A percentile compares a stretch with the other conserved stretches of the same genome.
These are phyloP conservation scores for Komagataella ulmi DNA, from an alignment of 805 yeast species.

Conservation along the genomic window DNA sequence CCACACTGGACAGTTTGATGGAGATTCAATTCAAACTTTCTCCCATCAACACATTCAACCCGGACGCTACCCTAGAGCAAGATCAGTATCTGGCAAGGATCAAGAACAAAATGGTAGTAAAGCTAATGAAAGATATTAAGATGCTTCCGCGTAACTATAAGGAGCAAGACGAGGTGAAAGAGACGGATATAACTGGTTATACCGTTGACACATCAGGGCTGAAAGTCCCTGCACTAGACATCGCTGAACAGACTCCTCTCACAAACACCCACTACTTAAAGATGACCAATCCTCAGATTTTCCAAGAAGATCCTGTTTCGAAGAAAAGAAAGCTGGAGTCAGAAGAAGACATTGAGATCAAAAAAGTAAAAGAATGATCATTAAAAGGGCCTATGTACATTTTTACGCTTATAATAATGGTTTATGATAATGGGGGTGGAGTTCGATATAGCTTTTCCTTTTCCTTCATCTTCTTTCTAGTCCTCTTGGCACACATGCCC, in stretches of 20 bases:
- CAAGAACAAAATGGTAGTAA: neutral
- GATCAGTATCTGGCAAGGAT: neutral
- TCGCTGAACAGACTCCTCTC: neutral
- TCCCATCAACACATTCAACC: neutral
- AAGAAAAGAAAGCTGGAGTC: neutral
- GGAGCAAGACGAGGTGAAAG: neutral
- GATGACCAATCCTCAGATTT: neutral
- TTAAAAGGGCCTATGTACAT: neutral
- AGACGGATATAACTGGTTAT: neutral
- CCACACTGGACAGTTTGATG: neutral
- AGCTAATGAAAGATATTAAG: neutral
- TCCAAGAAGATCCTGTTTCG: neutral
- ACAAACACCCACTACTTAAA: neutral
- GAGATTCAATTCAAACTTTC: neutral
- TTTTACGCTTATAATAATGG: neutral
- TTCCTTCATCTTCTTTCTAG: conserved; percentile 16
- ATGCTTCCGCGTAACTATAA: neutral
- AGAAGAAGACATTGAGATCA: neutral
- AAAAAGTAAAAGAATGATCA: neutral
- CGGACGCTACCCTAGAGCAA: neutral
- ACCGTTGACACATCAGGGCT: neutral
- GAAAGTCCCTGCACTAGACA: neutral
- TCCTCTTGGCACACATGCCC: conserved; percentile 35
- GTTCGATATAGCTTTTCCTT: neutral
- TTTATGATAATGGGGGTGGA: neutral